Conservation (phyloP, 768 basidiomycete species). For the Butyriboletus loyo region DNA sequence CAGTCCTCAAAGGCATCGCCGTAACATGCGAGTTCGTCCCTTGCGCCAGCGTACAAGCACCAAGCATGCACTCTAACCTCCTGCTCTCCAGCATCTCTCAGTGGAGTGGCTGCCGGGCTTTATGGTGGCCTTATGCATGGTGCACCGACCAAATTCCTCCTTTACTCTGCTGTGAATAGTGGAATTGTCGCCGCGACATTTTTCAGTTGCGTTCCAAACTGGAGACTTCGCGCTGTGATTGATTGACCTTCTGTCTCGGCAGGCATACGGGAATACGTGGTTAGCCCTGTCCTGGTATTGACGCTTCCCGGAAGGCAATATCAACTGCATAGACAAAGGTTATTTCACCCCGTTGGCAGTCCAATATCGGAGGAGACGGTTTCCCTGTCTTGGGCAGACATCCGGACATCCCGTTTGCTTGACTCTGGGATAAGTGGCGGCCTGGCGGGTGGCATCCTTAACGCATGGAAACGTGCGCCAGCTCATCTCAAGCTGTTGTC, state of each 20-base stretch:
- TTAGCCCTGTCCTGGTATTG: slow-evolving; percentile 58
- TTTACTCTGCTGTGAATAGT: slow-evolving; percentile 67
- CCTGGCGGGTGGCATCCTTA: slow-evolving; percentile 57
- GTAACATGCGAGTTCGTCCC: slow-evolving; percentile 79
- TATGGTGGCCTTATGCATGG: slow-evolving; percentile 48
- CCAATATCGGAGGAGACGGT: slow-evolving; percentile 8
- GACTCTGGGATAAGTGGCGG: slow-evolving; percentile 77
- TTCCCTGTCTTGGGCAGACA: slow-evolving; percentile 44
- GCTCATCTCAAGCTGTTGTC: background rate
- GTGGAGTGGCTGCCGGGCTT: slow-evolving; percentile 44
- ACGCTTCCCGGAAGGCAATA: slow-evolving; percentile 48
- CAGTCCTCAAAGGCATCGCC: slow-evolving; percentile 55
- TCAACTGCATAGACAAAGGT: slow-evolving; percentile 36
- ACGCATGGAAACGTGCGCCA: slow-evolving; percentile 54
- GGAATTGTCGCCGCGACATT: slow-evolving; percentile 71
- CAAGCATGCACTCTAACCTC: slow-evolving; percentile 25
- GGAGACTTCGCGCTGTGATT: background rate
- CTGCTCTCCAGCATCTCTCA: slow-evolving; percentile 49
- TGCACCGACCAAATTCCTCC: slow-evolving; percentile 46
- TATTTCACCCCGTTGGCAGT: slow-evolving; percentile 22
- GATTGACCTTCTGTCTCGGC: slow-evolving; percentile 2
- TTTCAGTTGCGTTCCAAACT: slow-evolving; percentile 55
- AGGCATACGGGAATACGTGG: slow-evolving; percentile 77
- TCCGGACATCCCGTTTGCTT: slow-evolving; percentile 58
- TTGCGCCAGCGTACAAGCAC: slow-evolving; percentile 3